A percentile compares a stretch with the other conserved stretches of the same genome.
phyloP scores from a whole-genome alignment of 2,329 filamentous ascomycete genomes.

The Didymella exigua region DNA sequence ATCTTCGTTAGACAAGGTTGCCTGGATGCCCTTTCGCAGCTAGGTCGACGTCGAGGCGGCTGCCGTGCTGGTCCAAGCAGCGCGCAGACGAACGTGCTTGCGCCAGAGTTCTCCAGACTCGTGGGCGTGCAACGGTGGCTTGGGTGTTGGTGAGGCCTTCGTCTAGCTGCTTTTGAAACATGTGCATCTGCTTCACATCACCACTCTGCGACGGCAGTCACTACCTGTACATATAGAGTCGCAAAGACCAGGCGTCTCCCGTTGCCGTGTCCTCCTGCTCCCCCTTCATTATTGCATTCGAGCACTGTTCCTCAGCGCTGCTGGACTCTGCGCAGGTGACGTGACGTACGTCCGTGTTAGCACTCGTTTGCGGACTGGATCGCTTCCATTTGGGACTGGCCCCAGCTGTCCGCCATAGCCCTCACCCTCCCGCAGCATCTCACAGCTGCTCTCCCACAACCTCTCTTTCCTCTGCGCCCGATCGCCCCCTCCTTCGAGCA shows the following conservation, averaged over 20 bases:
- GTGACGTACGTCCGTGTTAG: conserved; percentile 37
- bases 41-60: conserved; percentile 2
- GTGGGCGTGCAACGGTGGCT: conserved; percentile 17
- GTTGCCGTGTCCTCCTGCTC: conserved; percentile 3
- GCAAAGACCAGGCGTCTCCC: neutral
- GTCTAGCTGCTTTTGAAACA: conserved; percentile 30
- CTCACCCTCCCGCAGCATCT: conserved; percentile 25
- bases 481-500: conserved; percentile 48
- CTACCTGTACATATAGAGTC: conserved; percentile 19
- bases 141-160: conserved; percentile 15
- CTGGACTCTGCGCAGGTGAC: conserved; percentile 22
- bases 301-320: conserved; percentile 21
- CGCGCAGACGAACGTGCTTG: conserved; percentile 14
- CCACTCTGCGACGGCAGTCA: conserved; percentile 27
- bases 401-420: conserved; percentile 29
- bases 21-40: neutral
- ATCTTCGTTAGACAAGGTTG: conserved; percentile 5
- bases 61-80: conserved; percentile 10
- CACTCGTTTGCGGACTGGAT: conserved; percentile 37
- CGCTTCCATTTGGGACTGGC: conserved; percentile 25
- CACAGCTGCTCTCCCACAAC: conserved; percentile 21
- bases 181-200: conserved; percentile 30
- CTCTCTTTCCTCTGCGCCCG: conserved; percentile 32
- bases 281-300: conserved; percentile 10
- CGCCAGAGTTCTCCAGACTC: conserved; percentile 3